These are phyloP conservation scores for Boletellus ananas DNA, from an alignment of 768 basidiomycete genomes.

Conservation along the genomic window DNA sequence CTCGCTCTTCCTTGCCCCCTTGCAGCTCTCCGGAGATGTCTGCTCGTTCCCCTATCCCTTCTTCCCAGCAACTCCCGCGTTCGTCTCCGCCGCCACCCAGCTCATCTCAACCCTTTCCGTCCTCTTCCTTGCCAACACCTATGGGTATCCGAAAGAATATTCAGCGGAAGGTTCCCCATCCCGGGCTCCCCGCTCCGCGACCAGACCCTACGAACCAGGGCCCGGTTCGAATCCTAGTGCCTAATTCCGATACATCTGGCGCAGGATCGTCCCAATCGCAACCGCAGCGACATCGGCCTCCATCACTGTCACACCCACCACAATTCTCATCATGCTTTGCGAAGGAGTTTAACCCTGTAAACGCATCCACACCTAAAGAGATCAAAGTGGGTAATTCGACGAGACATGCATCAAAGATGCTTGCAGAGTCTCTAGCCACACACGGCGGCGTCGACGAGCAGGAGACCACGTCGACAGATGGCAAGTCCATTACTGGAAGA, in stretches of 20 bases:
- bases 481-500: background rate
- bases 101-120: conserved; percentile 10
- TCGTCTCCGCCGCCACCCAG: conserved; percentile 14
- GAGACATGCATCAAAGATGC: conserved; percentile 3
- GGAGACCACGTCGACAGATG: background rate
- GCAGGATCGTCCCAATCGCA: conserved; percentile 32
- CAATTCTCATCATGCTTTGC: conserved; percentile 17
- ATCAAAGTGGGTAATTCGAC: background rate
- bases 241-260: conserved; percentile 53
- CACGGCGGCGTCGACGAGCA: background rate
- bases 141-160: conserved; percentile 24
- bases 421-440: background rate
- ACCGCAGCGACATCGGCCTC: conserved; percentile 31
- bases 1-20: conserved; percentile 3
- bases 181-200: conserved; percentile 32
- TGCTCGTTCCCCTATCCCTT: background rate
- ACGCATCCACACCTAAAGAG: conserved; percentile 20
- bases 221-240: conserved; percentile 45
- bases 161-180: conserved; percentile 46
- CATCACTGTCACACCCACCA: conserved; percentile 5
- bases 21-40: conserved; percentile 7
- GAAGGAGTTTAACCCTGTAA: conserved; percentile 18
- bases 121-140: conserved; percentile 5
- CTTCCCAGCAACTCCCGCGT: conserved; percentile 2
- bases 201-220: conserved; percentile 30